Evolutionary conservation across 1,284 basidiomycete genomes (phyloP).

Genomic region (Tylopilus sp.): DNA sequence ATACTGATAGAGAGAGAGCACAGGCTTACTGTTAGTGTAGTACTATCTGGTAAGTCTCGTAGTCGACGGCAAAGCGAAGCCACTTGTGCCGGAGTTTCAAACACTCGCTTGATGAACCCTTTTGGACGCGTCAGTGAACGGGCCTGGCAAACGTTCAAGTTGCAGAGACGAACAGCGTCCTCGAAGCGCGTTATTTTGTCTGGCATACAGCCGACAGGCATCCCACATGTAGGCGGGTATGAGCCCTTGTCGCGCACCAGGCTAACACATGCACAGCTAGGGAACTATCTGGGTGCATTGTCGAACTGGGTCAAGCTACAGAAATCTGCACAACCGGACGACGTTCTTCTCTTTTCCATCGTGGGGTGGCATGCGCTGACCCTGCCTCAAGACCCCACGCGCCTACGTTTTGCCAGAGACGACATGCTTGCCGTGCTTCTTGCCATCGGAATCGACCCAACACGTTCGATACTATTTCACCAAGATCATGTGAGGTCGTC

Average conservation of each 20-base stretch:
- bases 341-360: constrained; percentile 72
- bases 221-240: constrained; percentile 64
- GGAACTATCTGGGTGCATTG: constrained; percentile 89
- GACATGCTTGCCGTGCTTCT: constrained; percentile 83
- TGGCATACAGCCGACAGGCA: constrained; percentile 81
- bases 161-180: constrained; percentile 4
- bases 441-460: constrained; percentile 80
- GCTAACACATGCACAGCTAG: constrained; percentile 53
- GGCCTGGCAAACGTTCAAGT: constrained; percentile 3
- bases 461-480: constrained; percentile 65
- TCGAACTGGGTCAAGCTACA: constrained; percentile 86
- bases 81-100: constrained; percentile 38
- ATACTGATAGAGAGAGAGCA: too few species aligned
- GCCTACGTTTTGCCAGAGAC: constrained; percentile 57
- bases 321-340: constrained; percentile 47
- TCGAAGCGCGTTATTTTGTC: constrained; percentile 57
- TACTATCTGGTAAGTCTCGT: too few species aligned
- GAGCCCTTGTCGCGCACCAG: neutral
- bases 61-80: too few species aligned
- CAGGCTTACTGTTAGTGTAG: too few species aligned
- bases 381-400: constrained; percentile 74
- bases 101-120: constrained; percentile 11
- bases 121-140: constrained; percentile 3
- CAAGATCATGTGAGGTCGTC: constrained; percentile 74
- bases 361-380: constrained; percentile 93